A percentile compares a stretch with the other conserved stretches of the same genome.
Conservation (phyloP, 2,329 filamentous ascomycete species). For the Trichophyton verrucosum region DNA sequence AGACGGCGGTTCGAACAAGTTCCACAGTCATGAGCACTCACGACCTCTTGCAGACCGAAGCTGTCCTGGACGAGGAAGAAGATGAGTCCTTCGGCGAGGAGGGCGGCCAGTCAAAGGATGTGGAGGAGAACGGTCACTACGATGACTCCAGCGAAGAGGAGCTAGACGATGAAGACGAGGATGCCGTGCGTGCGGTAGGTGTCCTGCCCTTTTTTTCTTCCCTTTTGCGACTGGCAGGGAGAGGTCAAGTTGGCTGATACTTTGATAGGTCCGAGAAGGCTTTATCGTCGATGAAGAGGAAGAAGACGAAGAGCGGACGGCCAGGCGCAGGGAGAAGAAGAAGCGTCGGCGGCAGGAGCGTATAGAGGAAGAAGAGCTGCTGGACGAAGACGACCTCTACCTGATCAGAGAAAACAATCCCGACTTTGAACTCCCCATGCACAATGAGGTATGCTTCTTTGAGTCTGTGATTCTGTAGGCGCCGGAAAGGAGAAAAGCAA, state of each 20-base stretch:
- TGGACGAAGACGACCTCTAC: constrained; percentile 94
- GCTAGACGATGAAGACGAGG: constrained; percentile 82
- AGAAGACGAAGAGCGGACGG: constrained; percentile 56
- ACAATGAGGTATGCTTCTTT: constrained; percentile 49
- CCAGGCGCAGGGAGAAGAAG: constrained; percentile 51
- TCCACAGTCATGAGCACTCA: constrained; percentile 40
- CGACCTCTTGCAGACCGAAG: constrained; percentile 71
- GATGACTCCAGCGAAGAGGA: constrained; percentile 89
- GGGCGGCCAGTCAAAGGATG: constrained; percentile 42
- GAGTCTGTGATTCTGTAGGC: neutral
- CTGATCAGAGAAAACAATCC: constrained; percentile 76
- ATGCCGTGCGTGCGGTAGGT: constrained; percentile 62
- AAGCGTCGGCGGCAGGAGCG: constrained; percentile 68
- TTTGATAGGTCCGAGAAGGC: constrained; percentile 64
- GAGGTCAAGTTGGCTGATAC: neutral
- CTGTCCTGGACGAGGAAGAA: constrained; percentile 72
- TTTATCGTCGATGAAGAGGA: constrained; percentile 94
- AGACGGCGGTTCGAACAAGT: neutral
- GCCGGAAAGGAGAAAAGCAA: too few relatives aligned
- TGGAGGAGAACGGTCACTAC: constrained; percentile 37
- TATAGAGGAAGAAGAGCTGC: constrained; percentile 66
- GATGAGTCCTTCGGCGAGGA: constrained; percentile 75
- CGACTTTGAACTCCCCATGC: constrained; percentile 53
- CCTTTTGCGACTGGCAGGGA: neutral
- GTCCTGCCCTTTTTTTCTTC: neutral